Base-by-base conservation (phyloP, 306 rosid genomes). In the Carpinus viminea region DNA sequence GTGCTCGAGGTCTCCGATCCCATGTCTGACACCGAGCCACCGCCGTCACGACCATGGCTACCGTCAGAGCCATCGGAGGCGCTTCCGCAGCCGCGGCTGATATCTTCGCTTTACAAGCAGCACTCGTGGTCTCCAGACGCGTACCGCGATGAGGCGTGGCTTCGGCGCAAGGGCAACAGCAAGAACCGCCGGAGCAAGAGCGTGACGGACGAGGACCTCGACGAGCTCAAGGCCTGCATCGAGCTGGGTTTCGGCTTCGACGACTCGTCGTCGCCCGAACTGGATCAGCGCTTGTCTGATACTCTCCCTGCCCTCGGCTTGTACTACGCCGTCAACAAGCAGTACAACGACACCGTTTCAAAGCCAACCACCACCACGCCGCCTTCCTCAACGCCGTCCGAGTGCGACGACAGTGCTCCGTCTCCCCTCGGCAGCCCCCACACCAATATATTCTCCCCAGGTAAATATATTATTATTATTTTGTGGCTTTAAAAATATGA, bases 81-180 rank as follows among this genome's bases (percentile, higher is more conserved):
- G 34, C 34, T 2, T 2, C 34, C 54, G 8, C 74, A 0, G 51
- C 74, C 84, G 2, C 71, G 12, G 51, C 10, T 31, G 72, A 68
- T 68, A 68, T 41, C 85, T 45, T 87, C 92, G 3, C 99, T 95
- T 4, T 86, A 79, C 81, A 95, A 93, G 91, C 97, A 93, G 81
- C 82, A 78, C 12, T 95, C 99, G 0, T 95, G 98, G 99, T 95
- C 99, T 15, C 99, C 99, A 1, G 97, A 95, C 50, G 83, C 80
- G 38, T 80, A 34, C 54, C 96, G 99, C 36, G 96, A 95, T 18
- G 96, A 93, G 84, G 93, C 92, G 0, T 95, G 99, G 99, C 89
- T 88, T 34, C 88, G 97, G n/a, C 89, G 98, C 31, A 86, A 91
- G 77, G 85, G 88, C 26, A 88, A 87, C 87, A 78, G 85, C 83